Evolutionary conservation across 139 green algal species (phyloP), one percentile per base, ranked within the genome.

Genomic region (Zygnema circumcarinatum): DNA sequence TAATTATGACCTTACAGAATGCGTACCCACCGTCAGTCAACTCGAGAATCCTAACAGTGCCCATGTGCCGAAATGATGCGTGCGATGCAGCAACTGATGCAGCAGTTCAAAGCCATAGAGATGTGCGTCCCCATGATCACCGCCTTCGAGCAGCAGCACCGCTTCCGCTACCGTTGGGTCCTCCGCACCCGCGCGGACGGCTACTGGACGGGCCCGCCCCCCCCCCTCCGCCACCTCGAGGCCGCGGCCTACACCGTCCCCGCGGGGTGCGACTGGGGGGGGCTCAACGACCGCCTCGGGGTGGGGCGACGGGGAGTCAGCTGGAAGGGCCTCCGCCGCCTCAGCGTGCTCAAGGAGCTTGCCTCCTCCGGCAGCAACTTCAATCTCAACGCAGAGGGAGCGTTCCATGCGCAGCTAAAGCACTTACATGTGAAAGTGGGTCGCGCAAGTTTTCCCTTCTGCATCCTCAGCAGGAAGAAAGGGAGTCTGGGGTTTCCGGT

Each of bases 31-130:
- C n/a, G n/a, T n/a, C n/a, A n/a, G n/a, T n/a, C n/a, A n/a, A n/a
- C n/a, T n/a, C n/a, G n/a, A n/a, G n/a, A n/a, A n/a, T n/a, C n/a
- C n/a, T n/a, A n/a, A n/a, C n/a, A n/a, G n/a, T n/a, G n/a, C n/a
- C n/a, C n/a, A n/a, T n/a, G n/a, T n/a, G n/a, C n/a, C n/a, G n/a
- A n/a, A n/a, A n/a, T n/a, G n/a, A n/a, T 62, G 47, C 16, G 47
- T 62, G 47, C 16, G 47, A 25, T 25, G 20, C 83, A 89, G 85
- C 76, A 79, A 32, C 76, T 90, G 40, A 69, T 90, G 79, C 85
- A 90, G 76, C 47, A 90, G 31, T 90, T 90, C 81, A 88, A 88
- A 21, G 29, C 32, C 1, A 79, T 90, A 32, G 85, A 90, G 78
- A 38, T 39, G 22, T 90, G 85, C 52, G 38, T 83, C 21, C 68